Evolutionary conservation across 768 basidiomycete genomes (phyloP).

Genomic region (Pilatotrama ljubarskyi): DNA sequence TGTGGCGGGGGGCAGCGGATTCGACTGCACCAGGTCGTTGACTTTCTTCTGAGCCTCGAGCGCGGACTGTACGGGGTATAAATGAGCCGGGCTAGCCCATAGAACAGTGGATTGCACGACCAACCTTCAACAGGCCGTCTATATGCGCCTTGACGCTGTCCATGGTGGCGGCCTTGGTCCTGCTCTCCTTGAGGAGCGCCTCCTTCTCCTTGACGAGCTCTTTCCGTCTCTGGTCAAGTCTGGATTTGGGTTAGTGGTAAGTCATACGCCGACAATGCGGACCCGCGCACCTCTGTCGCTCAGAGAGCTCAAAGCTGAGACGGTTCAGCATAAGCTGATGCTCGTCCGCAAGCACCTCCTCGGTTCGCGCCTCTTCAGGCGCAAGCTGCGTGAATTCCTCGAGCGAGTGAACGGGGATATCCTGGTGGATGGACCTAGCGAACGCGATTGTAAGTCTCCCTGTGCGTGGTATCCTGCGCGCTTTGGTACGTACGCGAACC

Average conservation of each 20-base stretch:
- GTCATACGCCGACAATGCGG: slow-evolving; percentile 13
- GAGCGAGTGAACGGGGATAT: slow-evolving; percentile 70
- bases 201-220: slow-evolving; percentile 73
- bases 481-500: slow-evolving; percentile 73
- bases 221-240: slow-evolving; percentile 70
- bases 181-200: slow-evolving; percentile 78
- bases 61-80: slow-evolving; percentile 49
- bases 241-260: slow-evolving; percentile 32
- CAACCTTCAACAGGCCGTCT: slow-evolving; percentile 73
- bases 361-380: slow-evolving; percentile 62
- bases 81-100: slow-evolving; percentile 15
- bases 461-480: not conserved
- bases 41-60: slow-evolving; percentile 76
- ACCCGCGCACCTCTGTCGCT: slow-evolving; percentile 73
- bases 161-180: slow-evolving; percentile 66
- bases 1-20: slow-evolving; percentile 28
- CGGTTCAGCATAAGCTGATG: slow-evolving; percentile 89
- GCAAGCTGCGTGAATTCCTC: slow-evolving; percentile 71
- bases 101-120: slow-evolving; percentile 15
- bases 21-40: slow-evolving; percentile 59
- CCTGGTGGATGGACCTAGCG: slow-evolving; percentile 82
- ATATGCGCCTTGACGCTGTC: slow-evolving; percentile 80
- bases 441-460: not conserved
- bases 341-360: slow-evolving; percentile 61
- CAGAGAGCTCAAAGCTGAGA: slow-evolving; percentile 82